Base-by-base conservation (phyloP, 2,329 filamentous ascomycete species). In the Juglanconis oblonga region DNA sequence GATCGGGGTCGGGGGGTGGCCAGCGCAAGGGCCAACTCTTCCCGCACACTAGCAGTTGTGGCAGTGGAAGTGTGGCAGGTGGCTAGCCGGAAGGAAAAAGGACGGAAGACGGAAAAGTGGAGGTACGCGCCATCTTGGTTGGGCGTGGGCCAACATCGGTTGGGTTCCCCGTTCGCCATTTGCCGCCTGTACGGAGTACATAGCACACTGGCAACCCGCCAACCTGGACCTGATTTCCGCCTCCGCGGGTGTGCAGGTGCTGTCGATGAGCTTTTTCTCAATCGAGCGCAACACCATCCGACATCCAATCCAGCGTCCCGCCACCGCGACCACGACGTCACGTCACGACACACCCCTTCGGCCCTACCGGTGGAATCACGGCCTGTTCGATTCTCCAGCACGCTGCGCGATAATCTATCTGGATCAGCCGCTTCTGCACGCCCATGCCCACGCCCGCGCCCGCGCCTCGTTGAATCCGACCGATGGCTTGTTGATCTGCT, bases 401-500 rank as follows among this genome's bases (percentile, higher is more conserved):
- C 53, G 38, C 40, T 57, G 57, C 42, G 58, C 24, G 33, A 52
- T 35, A 48, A 17, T 24, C 33, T 60, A 17, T 24, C 33, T 60
- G 48, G 58, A 35, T 35, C 52, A 48, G 32, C 35, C 40, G 35
- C 45, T 31, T 32, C 24, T 45, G 36, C 47, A 35, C 48, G 17
- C 9, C 45, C 17, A 24, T 14, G 44, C 29, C 14, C 29, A 14
- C 14, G 14, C 35, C 52, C 52, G 52, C 55, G 32, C 44, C 5
- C 7, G 36, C 44, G 55, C 55, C 48, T 47, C 38, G 50, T 44
- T 50, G 44, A n/a, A 52, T 47, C 38, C 47, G 52, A 60, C 52
- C 53, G 48, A 60, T 56, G 58, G 58, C 58, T 45, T 60, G 48
- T 45, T 60, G 48, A 60, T 44, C 53, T 48, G 7, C 45, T 48